Conservation (phyloP, 345 rosid genomes). For the Passiflora organensis region DNA sequence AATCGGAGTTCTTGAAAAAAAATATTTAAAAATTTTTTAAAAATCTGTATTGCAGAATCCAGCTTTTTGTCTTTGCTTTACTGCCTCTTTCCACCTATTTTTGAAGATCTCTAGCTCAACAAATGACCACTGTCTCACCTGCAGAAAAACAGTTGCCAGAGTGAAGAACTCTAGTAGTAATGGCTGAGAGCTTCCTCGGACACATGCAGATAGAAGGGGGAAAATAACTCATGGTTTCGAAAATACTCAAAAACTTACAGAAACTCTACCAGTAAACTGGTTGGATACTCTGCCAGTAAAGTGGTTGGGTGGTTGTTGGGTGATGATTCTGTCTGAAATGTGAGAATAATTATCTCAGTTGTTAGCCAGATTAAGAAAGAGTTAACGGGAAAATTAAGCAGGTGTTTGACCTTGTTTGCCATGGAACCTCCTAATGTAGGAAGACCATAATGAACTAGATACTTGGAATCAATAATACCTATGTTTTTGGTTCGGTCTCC, state of each 20-base stretch:
- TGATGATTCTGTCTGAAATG: no score
- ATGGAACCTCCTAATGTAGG: constrained; percentile 60
- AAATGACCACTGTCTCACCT: constrained; percentile 46
- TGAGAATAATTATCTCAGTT: no score
- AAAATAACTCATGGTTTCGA: not conserved
- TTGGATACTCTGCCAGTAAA: constrained; percentile 19
- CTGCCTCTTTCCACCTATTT: constrained; percentile 70
- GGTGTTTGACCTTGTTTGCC: constrained; percentile 31
- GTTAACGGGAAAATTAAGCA: not conserved
- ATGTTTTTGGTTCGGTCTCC: constrained; percentile 61
- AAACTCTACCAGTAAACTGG: constrained; percentile 37
- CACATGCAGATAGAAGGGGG: no score
- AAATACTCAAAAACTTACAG: constrained; percentile 31
- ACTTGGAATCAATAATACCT: constrained; percentile 76
- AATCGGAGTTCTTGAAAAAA: no score
- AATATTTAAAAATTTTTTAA: no score
- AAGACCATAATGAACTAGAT: constrained; percentile 52
- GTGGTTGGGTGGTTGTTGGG: no score
- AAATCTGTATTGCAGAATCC: no score
- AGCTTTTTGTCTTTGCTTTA: constrained; percentile 48
- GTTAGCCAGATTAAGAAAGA: no score
- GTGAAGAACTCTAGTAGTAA: not conserved
- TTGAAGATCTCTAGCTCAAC: constrained; percentile 49
- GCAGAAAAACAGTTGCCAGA: constrained; percentile 4
- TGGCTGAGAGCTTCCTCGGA: no score